Base-by-base conservation (phyloP, 345 rosid species). In the Cardamine resedifolia region DNA sequence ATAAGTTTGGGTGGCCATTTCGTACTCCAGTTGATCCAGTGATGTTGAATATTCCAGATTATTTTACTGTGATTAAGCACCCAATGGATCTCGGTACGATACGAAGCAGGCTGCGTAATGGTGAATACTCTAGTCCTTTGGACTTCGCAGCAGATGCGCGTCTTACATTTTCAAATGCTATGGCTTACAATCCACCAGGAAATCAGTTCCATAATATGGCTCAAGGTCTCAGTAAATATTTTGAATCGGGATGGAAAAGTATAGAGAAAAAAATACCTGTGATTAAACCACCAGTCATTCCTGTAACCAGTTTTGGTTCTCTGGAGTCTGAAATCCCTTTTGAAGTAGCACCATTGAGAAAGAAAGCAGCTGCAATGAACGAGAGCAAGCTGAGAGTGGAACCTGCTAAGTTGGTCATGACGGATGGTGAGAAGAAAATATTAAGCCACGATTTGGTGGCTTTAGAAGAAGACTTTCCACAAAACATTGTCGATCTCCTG, bases 41-140 rank as follows among this genome's bases (percentile, higher is more conserved):
- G 41, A 64, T 76, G 83, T 72, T 91, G 81, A 91, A 94, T 56
- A 88, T 91, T 68, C 97, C 97, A 3, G 98, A 94, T 77, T 94
- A 94, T 71, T 85, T 85, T 52, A 82, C 78, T 30, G 83, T 94
- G 80, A 81, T 94, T 63, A 91, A 88, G 79, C 84, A 84, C 34
- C 98, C 97, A n/a, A 91, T 94, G 98, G 95, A 91, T 83, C 84
- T 94, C 77, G 92, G 92, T 36, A 91, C 97, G 3, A 85, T 94
- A 69, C 84, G 86, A 73, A 74, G 69, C 64, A 94, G 80, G 68
- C 43, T 91, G 28, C 43, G 70, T 68, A 78, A 86, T 3, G 87
- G 89, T 56, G 76, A 68, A 55, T 91, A 91, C 82, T 75, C 89
- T 14, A 82, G 85, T 81, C 96, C 90, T 16, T 39, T 74, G 48